Base-by-base conservation (phyloP, 192 early-diverging fungal species). In the Coemansia sp. region DNA sequence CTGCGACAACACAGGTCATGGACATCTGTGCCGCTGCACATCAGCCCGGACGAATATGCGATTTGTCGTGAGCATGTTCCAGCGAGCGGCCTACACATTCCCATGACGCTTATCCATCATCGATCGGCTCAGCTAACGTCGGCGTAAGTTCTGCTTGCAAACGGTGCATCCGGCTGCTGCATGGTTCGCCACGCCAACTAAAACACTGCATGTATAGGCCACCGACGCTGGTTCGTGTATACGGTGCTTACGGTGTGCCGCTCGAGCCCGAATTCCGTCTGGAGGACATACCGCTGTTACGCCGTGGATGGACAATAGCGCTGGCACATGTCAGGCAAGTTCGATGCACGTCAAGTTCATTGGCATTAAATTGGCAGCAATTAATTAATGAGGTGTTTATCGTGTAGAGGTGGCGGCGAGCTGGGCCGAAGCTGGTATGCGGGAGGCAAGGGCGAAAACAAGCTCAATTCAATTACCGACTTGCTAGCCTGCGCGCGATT, bases 231-330 rank as follows among this genome's bases (percentile, higher is more conserved):
- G 65, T 92, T 53, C 83, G 88, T 10, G 82, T 84, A 0, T 93
- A 93, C 49, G 91, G 89, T 14, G 87, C 91, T 19, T 93, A 93
- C 59, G 91, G 91, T 11, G 75, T 81, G 1, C 80, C 85, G 1
- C 79, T 86, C 4, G 88, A 89, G 42, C 81, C 85, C 8, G 87
- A 89, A 53, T 92, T 93, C 41, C 79, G 85, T 20, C 60, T 89
- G 14, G 83, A 89, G 39, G 74, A 87, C 32, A 81, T 93, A 21
- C 84, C 91, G 30, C 65, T 93, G 4, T 53, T 93, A 38, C 86
- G 85, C 34, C 75, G 91, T 32, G 89, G 89, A 2, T 93, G 90
- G 86, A 67, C 85, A 11, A 85, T 87, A 62, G 90, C 87, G 0
- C 58, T 93, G 45, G 88, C 90, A 22, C 91, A 93, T 73, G 88